phyloP scores from a whole-genome alignment of 129 eudicot genomes.

The Erigeron canadensis region DNA sequence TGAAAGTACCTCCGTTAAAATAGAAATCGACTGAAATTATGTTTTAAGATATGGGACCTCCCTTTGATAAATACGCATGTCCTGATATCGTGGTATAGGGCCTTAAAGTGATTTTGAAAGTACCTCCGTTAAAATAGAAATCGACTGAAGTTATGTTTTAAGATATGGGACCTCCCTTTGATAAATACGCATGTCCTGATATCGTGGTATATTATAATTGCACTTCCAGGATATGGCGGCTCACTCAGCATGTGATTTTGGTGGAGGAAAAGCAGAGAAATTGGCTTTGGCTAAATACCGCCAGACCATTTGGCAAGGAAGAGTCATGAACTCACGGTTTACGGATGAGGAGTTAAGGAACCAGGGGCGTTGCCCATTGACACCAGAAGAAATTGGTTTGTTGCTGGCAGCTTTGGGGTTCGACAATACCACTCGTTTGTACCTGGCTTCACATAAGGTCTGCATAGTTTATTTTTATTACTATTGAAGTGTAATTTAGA shows the following conservation, averaged over 20 bases:
- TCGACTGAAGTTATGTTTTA: not conserved
- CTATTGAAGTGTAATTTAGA: constrained; percentile 1
- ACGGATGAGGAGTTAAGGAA: constrained; percentile 93
- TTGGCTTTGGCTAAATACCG: constrained; percentile 91
- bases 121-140: not conserved
- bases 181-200: not conserved
- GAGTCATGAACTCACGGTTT: constrained; percentile 90
- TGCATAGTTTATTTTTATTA: not conserved
- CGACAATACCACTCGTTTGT: constrained; percentile 80
- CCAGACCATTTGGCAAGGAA: constrained; percentile 87
- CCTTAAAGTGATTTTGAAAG: no score
- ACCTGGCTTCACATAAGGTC: constrained; percentile 99
- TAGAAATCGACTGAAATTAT: not conserved
- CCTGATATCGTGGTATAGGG: not conserved
- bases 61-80: not conserved
- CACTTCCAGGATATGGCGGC: constrained; percentile 94
- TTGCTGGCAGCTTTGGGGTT: constrained; percentile 92
- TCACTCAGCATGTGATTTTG: constrained; percentile 98
- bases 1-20: no score
- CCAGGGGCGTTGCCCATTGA: constrained; percentile 96
- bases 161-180: not conserved
- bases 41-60: not conserved
- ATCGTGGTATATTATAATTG: constrained; percentile 5
- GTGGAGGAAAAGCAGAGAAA: constrained; percentile 96
- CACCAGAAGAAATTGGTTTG: constrained; percentile 96